phyloP scores from a whole-genome alignment of 2,329 filamentous ascomycete genomes.

The Trichoderma breve region DNA sequence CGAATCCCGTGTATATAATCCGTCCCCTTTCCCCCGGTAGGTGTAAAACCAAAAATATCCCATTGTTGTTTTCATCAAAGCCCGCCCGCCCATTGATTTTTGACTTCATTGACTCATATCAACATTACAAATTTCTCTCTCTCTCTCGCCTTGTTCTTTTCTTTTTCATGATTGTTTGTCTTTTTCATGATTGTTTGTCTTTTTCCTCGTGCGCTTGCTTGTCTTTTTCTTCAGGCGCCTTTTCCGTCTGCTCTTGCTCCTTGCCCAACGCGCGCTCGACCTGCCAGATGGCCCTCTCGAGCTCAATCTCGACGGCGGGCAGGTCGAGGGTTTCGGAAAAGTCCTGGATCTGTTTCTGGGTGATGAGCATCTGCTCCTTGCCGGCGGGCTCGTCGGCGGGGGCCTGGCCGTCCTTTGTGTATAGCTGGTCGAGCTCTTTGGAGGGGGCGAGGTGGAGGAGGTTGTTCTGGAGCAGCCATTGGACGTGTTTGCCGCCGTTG shows the following conservation, averaged over 20 bases:
- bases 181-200: slow-evolving; percentile 19
- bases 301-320: slow-evolving; percentile 68
- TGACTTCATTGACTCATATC: slow-evolving; percentile 12
- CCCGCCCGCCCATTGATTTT: slow-evolving; percentile 5
- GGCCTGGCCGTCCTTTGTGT: slow-evolving; percentile 47
- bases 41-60: background rate
- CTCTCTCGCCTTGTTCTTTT: background rate
- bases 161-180: slow-evolving; percentile 13
- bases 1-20: background rate
- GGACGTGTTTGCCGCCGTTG: slow-evolving; percentile 77
- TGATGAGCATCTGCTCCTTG: slow-evolving; percentile 43
- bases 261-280: slow-evolving; percentile 54
- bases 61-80: background rate
- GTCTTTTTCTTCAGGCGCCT: background rate
- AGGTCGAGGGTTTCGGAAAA: slow-evolving; percentile 63
- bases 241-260: slow-evolving; percentile 30
- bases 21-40: background rate
- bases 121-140: background rate
- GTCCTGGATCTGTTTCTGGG: slow-evolving; percentile 52
- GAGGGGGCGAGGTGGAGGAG: slow-evolving; percentile 67
- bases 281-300: slow-evolving; percentile 75
- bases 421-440: slow-evolving; percentile 69
- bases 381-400: slow-evolving; percentile 24
- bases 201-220: slow-evolving; percentile 19
- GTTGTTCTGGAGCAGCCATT: slow-evolving; percentile 74